Conservation (phyloP, 768 basidiomycete species). For the Russula sp. region DNA sequence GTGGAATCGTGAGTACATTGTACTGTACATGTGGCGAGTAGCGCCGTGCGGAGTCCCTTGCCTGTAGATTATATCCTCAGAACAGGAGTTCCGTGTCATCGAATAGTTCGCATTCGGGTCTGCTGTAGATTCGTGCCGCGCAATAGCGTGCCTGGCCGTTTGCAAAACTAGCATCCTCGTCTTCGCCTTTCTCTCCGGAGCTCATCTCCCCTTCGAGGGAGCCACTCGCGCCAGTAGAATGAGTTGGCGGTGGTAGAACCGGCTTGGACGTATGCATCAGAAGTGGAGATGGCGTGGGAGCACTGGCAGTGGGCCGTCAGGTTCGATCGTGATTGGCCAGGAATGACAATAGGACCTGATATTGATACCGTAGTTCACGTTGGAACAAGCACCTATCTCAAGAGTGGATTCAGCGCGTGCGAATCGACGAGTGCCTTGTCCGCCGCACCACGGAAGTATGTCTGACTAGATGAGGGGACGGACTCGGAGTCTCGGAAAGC, state of each 20-base stretch:
- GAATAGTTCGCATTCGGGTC: constrained; percentile 87
- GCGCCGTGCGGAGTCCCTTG: background rate
- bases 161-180: constrained; percentile 28
- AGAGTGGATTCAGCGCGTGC: constrained; percentile 81
- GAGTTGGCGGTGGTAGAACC: constrained; percentile 30
- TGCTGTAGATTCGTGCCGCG: constrained; percentile 18
- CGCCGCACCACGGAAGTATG: constrained; percentile 86
- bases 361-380: constrained; percentile 49
- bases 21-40: background rate
- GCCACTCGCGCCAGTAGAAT: constrained; percentile 23
- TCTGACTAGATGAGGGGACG: constrained; percentile 41
- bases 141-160: constrained; percentile 36
- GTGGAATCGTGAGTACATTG: background rate
- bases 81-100: constrained; percentile 63
- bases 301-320: no score
- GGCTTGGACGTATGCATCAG: constrained; percentile 24
- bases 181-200: constrained; percentile 28
- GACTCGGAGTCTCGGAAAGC: no score
- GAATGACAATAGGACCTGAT: constrained; percentile 39
- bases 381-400: constrained; percentile 64
- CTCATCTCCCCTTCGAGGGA: constrained; percentile 26
- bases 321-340: constrained; percentile 44
- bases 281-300: constrained; percentile 26
- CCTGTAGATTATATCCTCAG: constrained; percentile 28
- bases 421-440: constrained; percentile 82